A percentile compares a stretch with the other conserved stretches of the same genome.
phyloP scores from a whole-genome alignment of 2,329 filamentous ascomycete species.

The Aspergillus pseudotamarii region DNA sequence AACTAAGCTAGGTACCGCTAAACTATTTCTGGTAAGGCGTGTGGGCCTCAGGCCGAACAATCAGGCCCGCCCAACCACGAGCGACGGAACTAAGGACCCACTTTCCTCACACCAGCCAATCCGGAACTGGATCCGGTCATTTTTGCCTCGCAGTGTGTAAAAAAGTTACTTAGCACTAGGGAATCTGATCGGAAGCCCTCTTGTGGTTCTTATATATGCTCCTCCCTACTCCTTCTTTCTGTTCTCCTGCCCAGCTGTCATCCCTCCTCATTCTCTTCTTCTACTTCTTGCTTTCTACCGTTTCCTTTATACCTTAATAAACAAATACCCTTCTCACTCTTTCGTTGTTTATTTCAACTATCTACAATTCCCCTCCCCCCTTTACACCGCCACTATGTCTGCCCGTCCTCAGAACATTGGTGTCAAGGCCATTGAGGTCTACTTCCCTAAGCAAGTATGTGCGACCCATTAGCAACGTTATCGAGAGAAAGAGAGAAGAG shows the following conservation, averaged over 20 bases:
- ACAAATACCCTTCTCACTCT: conserved; percentile 1
- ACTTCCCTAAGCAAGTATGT: conserved; percentile 81
- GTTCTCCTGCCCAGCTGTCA: conserved; percentile 11
- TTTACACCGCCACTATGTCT: conserved; percentile 60
- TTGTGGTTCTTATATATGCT: conserved; percentile 14
- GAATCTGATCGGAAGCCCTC: conserved; percentile 13
- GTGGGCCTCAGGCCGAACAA: conserved; percentile 6
- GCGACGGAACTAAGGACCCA: not conserved
- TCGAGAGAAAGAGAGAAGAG: not conserved
- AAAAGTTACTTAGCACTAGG: conserved; percentile 9
- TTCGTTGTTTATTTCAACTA: conserved; percentile 11
- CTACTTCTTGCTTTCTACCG: conserved; percentile 12
- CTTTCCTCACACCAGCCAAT: not conserved
- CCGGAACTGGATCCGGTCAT: conserved; percentile 2
- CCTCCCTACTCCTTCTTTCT: conserved; percentile 17
- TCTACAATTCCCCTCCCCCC: conserved; percentile 9
- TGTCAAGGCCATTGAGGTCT: conserved; percentile 91
- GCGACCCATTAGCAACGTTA: not conserved
- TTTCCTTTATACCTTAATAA: conserved; percentile 7
- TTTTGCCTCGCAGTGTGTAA: conserved; percentile 9
- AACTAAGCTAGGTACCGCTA: conserved; percentile 9
- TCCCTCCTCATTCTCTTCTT: conserved; percentile 7
- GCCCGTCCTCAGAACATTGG: conserved; percentile 82
- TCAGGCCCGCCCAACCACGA: conserved; percentile 1
- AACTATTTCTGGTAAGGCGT: not conserved